These are phyloP conservation scores for Pyrenophora teres DNA, from an alignment of 2,329 filamentous ascomycete genomes.

Conservation along the genomic window DNA sequence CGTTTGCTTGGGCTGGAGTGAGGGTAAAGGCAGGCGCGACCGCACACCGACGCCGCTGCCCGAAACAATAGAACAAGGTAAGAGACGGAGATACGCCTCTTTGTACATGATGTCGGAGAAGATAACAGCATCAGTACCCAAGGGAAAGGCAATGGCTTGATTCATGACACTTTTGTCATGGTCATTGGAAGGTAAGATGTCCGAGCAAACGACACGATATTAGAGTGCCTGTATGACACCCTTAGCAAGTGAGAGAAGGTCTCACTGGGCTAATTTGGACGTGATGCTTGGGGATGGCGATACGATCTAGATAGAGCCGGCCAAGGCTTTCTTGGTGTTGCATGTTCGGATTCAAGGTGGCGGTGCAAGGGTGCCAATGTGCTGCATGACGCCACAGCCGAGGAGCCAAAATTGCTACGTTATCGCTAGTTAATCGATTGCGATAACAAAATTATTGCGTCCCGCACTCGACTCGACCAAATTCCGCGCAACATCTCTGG, in stretches of 20 bases:
- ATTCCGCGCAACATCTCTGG: slow-evolving; percentile 14
- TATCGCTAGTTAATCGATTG: slow-evolving; percentile 1
- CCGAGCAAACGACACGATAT: background rate
- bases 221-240: too few relatives aligned
- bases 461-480: slow-evolving; percentile 24
- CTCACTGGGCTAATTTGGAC: too few relatives aligned
- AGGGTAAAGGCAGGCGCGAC: slow-evolving; percentile 12
- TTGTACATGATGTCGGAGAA: too few relatives aligned
- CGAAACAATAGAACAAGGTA: background rate
- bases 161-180: too few relatives aligned
- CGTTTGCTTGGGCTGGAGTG: slow-evolving; percentile 5
- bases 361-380: background rate
- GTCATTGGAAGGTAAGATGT: too few relatives aligned
- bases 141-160: too few relatives aligned
- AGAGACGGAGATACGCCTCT: background rate
- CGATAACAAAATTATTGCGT: slow-evolving; percentile 32
- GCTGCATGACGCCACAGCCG: slow-evolving; percentile 22
- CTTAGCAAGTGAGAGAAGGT: too few relatives aligned
- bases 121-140: too few relatives aligned
- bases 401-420: slow-evolving; percentile 18
- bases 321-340: too few relatives aligned
- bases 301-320: too few relatives aligned
- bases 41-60: background rate
- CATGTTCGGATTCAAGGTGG: too few relatives aligned
- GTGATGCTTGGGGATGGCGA: too few relatives aligned